Base-by-base conservation (phyloP, 2,329 filamentous ascomycete genomes). In the Aciculosporium take region DNA sequence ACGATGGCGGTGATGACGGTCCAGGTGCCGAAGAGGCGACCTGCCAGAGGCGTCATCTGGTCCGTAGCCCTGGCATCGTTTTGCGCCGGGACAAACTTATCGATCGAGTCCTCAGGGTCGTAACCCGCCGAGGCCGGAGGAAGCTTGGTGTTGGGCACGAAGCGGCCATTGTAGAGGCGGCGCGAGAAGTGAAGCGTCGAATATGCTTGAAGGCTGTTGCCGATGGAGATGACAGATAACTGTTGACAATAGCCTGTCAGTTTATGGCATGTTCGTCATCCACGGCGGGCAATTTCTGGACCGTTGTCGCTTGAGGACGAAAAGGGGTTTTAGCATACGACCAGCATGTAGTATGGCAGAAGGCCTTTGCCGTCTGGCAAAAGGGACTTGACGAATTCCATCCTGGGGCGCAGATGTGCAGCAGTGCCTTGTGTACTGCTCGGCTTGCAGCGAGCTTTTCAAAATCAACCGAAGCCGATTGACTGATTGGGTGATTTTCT, bases 151-250 rank as follows among this genome's bases (percentile, higher is more conserved):
- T 74, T 75, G 40, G 64, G 60, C 17, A 77, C 62, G 52, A 76
- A 77, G 48, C 64, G 64, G 46, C 78, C 78, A 51, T 81, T 76
- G 69, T 96, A 98, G 56, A 96, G 76, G 59, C 85, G 81, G n/a
- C 80, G 77, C 7, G 87, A 87, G 65, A 84, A 93, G 59, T 79
- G 71, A 3, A 88, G 71, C 15, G 86, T 93, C 28, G 67, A 55
- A 64, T 94, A 93, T 56, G 84, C 78, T 68, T 95, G 88, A 36
- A 93, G 58, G 28, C 79, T 82, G 69, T 98, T 98, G 54, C 76
- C 81, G 45, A 91, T 70, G 24, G 89, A 86, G 43, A 93, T 74
- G 43, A 87, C 56, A 43, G 86, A 86, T 56, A 94, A 74, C 89
- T 95, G 49, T 31, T 24, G 15, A 10, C 5, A 12, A 25, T 23